Evolutionary conservation across 768 basidiomycete species (phyloP).

Genomic region (Lyophyllum semitale): DNA sequence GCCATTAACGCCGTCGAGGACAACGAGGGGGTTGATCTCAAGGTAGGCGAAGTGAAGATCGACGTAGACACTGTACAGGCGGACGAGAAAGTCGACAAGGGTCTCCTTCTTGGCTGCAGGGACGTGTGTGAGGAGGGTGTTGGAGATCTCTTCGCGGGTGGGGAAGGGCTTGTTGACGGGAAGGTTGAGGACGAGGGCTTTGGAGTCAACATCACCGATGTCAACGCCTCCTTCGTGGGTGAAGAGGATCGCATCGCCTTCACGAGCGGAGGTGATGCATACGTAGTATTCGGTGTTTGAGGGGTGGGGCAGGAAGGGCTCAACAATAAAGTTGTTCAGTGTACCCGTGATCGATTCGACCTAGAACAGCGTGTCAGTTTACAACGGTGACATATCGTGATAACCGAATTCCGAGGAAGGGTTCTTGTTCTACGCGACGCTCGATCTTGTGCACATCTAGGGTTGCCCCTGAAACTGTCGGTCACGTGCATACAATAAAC

Average conservation of each 20-base stretch:
- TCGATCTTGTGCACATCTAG: background rate
- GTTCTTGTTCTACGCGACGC: no score
- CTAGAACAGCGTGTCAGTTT: slow-evolving; percentile 37
- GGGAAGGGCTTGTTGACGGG: slow-evolving; percentile 81
- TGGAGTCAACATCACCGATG: slow-evolving; percentile 96
- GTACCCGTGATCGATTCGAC: slow-evolving; percentile 95
- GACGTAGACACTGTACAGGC: slow-evolving; percentile 96
- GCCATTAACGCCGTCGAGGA: slow-evolving; percentile 75
- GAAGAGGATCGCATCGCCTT: slow-evolving; percentile 96
- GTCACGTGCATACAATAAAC: slow-evolving; percentile 27
- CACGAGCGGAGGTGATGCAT: slow-evolving; percentile 93
- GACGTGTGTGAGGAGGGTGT: slow-evolving; percentile 80
- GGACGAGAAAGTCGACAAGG: slow-evolving; percentile 90
- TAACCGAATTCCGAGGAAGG: no score
- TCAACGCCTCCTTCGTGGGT: slow-evolving; percentile 99
- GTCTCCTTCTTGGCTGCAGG: slow-evolving; percentile 86
- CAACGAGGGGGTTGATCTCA: slow-evolving; percentile 98
- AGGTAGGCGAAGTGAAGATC: slow-evolving; percentile 99
- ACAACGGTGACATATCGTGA: no score
- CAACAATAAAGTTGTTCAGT: slow-evolving; percentile 96
- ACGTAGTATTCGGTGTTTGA: slow-evolving; percentile 96
- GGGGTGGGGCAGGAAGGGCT: slow-evolving; percentile 97
- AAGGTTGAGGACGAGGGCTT: slow-evolving; percentile 87
- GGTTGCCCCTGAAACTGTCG: background rate
- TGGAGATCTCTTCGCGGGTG: slow-evolving; percentile 71